Base-by-base conservation (phyloP, 108 stramenopile genomes). In the Aureococcus anophagefferens region DNA sequence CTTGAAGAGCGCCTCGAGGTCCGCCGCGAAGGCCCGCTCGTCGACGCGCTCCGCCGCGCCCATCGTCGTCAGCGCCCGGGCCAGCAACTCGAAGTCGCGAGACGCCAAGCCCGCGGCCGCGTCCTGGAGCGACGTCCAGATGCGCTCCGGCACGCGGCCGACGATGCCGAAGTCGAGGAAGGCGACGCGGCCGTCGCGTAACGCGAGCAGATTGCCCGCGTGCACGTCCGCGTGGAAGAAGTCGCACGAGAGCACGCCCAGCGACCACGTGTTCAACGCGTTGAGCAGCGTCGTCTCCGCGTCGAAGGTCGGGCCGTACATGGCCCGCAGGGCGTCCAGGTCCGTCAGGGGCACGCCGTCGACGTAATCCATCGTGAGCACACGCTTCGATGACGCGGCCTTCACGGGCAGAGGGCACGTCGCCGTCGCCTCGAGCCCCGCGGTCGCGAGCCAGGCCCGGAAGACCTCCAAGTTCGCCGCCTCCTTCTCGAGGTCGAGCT, bases 221-320 rank as follows among this genome's bases (percentile, higher is more conserved):
- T 97, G 96, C 0, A 96, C 93, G 73, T 97, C 96, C n/a, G 96
- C 96, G 75, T 97, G 96, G 78, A 97, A 97, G 81, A 86, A 93
- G 14, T 93, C 92, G 89, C 93, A 91, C 28, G 72, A 75, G 77
- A 90, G 83, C 11, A 97, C 94, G 64, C 83, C 86, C 30, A 78
- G 46, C 14, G 91, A 93, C 96, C 96, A 97, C 30, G 93, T 91
- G 68, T 96, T 95, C 29, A 97, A 80, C 4, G 96, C 96, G 5
- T 92, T 88, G 30, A 96, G 80, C 33, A 97, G 90, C 0, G 88
- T 78, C n/a, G 83, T 68, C 71, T 92, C 89, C 4, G 93, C 90
- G 77, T 94, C 84, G 44, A 83, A 59, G 25, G 4, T 11, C 3
- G 17, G 21, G 25, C 66, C 66, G 35, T 28, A 31, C 35, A 36